Conservation (phyloP, 176 grass and related monocot genomes). For the Pontederia paniculata region DNA sequence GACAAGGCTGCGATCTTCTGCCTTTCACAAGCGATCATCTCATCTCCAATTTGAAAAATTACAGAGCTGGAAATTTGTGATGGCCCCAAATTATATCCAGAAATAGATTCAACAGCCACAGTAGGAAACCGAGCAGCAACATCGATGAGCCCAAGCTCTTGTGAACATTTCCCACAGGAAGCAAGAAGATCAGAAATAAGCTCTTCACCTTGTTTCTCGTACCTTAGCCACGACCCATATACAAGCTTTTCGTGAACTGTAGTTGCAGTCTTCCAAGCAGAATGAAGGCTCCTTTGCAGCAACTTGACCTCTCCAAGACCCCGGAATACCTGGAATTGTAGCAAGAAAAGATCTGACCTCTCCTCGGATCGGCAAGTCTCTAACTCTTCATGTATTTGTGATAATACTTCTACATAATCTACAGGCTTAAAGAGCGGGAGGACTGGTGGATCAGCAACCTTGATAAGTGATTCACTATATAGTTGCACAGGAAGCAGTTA, state of each 20-base stretch:
- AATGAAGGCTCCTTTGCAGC: constrained; percentile 57
- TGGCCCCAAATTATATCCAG: constrained; percentile 12
- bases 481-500: background rate
- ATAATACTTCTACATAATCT: constrained; percentile 70
- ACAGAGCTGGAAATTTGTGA: constrained; percentile 43
- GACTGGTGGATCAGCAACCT: constrained; percentile 55
- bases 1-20: constrained; percentile 73
- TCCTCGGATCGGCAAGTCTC: constrained; percentile 58
- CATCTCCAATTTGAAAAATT: constrained; percentile 60
- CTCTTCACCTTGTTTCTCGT: constrained; percentile 87
- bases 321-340: constrained; percentile 80
- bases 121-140: constrained; percentile 54
- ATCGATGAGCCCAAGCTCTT: constrained; percentile 83
- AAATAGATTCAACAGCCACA: constrained; percentile 21
- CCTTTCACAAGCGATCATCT: constrained; percentile 75
- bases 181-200: constrained; percentile 70
- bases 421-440: constrained; percentile 70
- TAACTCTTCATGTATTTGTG: constrained; percentile 88
- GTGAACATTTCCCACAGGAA: constrained; percentile 79
- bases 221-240: constrained; percentile 82
- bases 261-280: constrained; percentile 78
- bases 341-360: constrained; percentile 58
- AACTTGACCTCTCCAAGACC: constrained; percentile 86
- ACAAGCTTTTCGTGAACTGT: constrained; percentile 89
- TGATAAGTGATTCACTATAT: constrained; percentile 70